Base-by-base conservation (phyloP, 2,329 filamentous ascomycete genomes). In the Trichocomaceae sp. region DNA sequence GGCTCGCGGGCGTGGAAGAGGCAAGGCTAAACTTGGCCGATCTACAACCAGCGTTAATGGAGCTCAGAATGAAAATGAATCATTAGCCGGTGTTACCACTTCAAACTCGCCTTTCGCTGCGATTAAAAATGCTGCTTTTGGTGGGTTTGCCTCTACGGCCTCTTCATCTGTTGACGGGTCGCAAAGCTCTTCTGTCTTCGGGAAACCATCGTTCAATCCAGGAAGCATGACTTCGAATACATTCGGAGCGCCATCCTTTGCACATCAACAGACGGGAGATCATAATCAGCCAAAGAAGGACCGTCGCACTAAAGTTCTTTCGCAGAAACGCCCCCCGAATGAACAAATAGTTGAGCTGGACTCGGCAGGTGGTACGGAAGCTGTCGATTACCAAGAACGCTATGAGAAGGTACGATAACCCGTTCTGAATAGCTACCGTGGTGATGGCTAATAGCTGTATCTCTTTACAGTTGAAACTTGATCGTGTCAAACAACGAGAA, bases 401-500 rank as follows among this genome's bases (percentile, higher is more conserved):
- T 72, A 70, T 58, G 69, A 72, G 46, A 60, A 69, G 64, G 69
- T 72, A 39, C 57, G 66, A 61, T 22, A 13, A 33, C 12, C 26
- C 9, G 20, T n/a, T 33, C 2, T 5, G 22, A 35, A 10, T 4
- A 35, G 23, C 3, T 47, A 47, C 22, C 9, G 46, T 19, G 9
- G 22, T 33, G 8, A 5, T 41, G 37, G 17, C 54, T 58, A 33
- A 58, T 46, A 37, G 13, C 2, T 6, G 23, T 29, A 26, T 39
- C 26, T 19, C n/a, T 57, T 52, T 56, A 56, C 63, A 78, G 75
- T 71, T 78, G 48, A 79, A 79, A 71, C 64, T 73, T 57, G 67
- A 74, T 54, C 76, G 79, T 50, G 75, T 78, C 54, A 71, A 67
- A 54, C 73, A 81, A 63, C 74, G 78, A 57, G 70, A 74, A 57